Percentiles rank a stretch among this genome's conserved stretches.
Conservation (phyloP, 306 rosid genomes). For the Cicer bijugum region DNA sequence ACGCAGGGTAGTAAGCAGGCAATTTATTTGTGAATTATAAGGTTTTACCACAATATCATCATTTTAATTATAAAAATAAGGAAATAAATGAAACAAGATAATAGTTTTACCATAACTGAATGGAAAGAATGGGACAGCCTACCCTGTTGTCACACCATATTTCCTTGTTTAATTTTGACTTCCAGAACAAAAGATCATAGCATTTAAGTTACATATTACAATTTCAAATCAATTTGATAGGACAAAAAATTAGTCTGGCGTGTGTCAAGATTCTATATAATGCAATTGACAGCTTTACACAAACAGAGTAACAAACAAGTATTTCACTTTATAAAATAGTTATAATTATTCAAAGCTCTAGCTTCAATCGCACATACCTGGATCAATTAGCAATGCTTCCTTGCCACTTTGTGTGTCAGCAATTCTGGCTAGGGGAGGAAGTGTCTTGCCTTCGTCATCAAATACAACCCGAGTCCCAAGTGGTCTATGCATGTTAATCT, state of each 20-base stretch:
- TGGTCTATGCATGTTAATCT: slow-evolving; percentile 81
- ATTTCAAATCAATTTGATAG: neutral
- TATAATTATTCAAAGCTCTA: slow-evolving; percentile 6
- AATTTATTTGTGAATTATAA: neutral
- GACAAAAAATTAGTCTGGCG: neutral
- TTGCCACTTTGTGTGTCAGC: slow-evolving; percentile 58
- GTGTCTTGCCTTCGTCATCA: slow-evolving; percentile 83
- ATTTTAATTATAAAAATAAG: slow-evolving; percentile 13
- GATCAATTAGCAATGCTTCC: slow-evolving; percentile 59
- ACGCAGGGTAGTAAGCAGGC: neutral
- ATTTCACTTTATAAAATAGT: slow-evolving; percentile 7
- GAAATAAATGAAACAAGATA: slow-evolving; percentile 6
- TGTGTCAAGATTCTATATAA: neutral
- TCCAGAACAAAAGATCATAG: neutral
- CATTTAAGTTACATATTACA: neutral
- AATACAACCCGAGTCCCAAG: slow-evolving; percentile 77
- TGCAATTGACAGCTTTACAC: slow-evolving; percentile 13
- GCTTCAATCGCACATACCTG: slow-evolving; percentile 54
- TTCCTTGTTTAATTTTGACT: slow-evolving; percentile 15
- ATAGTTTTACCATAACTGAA: neutral
- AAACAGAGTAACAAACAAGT: neutral
- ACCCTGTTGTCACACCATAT: neutral
- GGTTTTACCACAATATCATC: neutral
- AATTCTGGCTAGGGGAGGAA: slow-evolving; percentile 76
- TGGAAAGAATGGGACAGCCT: slow-evolving; percentile 14